These are phyloP conservation scores for Lactarius trivialis DNA, from an alignment of 768 basidiomycete species.

Conservation along the genomic window DNA sequence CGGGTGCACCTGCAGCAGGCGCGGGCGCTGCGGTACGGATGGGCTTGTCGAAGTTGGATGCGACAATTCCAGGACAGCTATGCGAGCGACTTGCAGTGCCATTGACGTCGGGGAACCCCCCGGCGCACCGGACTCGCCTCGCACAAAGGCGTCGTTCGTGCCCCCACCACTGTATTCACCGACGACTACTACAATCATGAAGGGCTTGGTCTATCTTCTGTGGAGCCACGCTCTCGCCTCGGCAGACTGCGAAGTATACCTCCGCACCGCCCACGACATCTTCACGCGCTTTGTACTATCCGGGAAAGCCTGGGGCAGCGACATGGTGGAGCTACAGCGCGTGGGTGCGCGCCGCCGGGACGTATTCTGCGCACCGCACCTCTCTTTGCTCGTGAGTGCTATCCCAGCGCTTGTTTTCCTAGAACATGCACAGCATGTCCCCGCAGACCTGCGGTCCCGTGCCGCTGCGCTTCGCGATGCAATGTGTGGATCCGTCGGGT, in stretches of 20 bases:
- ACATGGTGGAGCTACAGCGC: slow-evolving; percentile 61
- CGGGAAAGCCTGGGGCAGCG: slow-evolving; percentile 40
- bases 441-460: slow-evolving; percentile 43
- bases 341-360: slow-evolving; percentile 62
- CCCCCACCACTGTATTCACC: too few relatives aligned
- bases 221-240: slow-evolving; percentile 55
- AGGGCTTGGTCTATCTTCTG: slow-evolving; percentile 71
- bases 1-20: too few relatives aligned
- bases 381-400: slow-evolving; percentile 51
- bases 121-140: too few relatives aligned
- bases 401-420: slow-evolving; percentile 67
- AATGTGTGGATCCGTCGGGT: slow-evolving; percentile 58
- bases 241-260: slow-evolving; percentile 40
- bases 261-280: slow-evolving; percentile 57
- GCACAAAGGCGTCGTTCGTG: too few relatives aligned
- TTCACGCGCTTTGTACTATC: slow-evolving; percentile 54
- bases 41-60: too few relatives aligned
- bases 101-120: too few relatives aligned
- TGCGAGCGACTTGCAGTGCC: too few relatives aligned
- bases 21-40: too few relatives aligned
- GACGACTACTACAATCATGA: slow-evolving; percentile 65
- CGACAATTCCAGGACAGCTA: too few relatives aligned
- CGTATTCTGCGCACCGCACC: slow-evolving; percentile 62
- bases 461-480: slow-evolving; percentile 47
- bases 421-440: slow-evolving; percentile 53